Evolutionary conservation across 2,329 filamentous ascomycete genomes (phyloP).

Genomic region (Orbilia quercus): DNA sequence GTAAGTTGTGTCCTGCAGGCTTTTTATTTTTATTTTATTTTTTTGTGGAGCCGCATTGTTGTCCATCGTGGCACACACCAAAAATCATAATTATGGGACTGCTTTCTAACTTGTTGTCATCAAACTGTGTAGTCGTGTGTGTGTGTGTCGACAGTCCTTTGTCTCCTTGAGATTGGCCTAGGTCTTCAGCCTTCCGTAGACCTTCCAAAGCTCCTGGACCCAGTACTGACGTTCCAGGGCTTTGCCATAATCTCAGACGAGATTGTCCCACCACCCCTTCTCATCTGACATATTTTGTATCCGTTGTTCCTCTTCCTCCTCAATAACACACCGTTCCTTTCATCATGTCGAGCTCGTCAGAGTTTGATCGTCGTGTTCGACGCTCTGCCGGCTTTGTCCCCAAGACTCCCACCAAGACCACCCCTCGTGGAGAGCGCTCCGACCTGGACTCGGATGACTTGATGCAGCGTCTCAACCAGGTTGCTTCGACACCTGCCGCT

Average conservation of each 20-base stretch:
- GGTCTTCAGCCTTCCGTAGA: conserved; percentile 32
- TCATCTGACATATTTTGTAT: not conserved
- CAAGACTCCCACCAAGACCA: conserved; percentile 53
- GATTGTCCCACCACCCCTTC: no score
- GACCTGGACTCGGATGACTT: conserved; percentile 54
- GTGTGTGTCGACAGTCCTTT: no score
- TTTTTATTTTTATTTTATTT: no score
- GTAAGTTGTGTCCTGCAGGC: no score
- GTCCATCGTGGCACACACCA: no score
- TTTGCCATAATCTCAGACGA: conserved; percentile 41
- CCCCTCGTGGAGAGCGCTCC: conserved; percentile 52
- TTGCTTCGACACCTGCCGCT: conserved; percentile 52
- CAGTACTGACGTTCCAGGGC: conserved; percentile 23
- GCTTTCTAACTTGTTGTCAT: no score
- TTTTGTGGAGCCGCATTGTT: no score
- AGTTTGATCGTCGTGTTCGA: conserved; percentile 55
- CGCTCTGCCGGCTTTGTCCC: conserved; percentile 52
- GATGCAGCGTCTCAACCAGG: conserved; percentile 51
- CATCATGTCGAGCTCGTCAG: conserved; percentile 47
- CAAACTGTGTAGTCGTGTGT: no score
- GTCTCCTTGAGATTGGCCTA: conserved; percentile 34
- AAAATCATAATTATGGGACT: no score
- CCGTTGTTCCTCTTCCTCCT: conserved; percentile 1
- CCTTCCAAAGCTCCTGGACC: conserved; percentile 16
- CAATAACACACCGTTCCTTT: conserved; percentile 7